Evolutionary conservation across 129 eudicot species (phyloP).

Genomic region (Pittosporum tobira): DNA sequence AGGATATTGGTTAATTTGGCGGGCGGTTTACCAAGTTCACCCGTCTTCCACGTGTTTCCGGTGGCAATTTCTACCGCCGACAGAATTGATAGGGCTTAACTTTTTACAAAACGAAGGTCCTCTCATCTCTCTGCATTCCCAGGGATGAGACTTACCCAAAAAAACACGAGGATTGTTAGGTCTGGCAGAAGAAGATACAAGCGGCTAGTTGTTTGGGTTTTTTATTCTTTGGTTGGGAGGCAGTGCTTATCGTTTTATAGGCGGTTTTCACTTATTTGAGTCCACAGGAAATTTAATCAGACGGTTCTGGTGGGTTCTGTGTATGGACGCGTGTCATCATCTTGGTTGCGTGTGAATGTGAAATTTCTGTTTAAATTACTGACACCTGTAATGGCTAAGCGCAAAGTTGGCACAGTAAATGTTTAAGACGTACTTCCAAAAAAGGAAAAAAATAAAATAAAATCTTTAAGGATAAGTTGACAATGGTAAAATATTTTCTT

Average conservation of each 20-base stretch:
- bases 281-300: background rate
- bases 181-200: conserved; percentile 1
- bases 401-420: too few relatives aligned
- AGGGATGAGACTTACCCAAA: conserved; percentile 2
- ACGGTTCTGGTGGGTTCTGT: background rate
- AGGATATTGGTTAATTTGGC: background rate
- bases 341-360: background rate
- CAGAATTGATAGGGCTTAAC: conserved; percentile 34
- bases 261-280: background rate
- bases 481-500: too few relatives aligned
- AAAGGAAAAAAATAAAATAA: too few relatives aligned
- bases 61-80: conserved; percentile 82
- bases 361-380: background rate
- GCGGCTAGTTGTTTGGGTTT: background rate
- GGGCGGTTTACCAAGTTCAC: conserved; percentile 29
- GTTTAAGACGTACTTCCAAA: too few relatives aligned
- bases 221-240: background rate
- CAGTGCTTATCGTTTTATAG: conserved; percentile 19
- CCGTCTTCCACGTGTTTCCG: conserved; percentile 91
- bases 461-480: too few relatives aligned
- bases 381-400: too few relatives aligned
- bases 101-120: conserved; percentile 39
- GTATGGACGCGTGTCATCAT: background rate
- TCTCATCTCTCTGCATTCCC: conserved; percentile 97
- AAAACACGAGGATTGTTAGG: background rate